Evolutionary conservation across 345 rosid genomes (phyloP), one percentile per base, ranked within the genome.

Genomic region (Acer negundo): DNA sequence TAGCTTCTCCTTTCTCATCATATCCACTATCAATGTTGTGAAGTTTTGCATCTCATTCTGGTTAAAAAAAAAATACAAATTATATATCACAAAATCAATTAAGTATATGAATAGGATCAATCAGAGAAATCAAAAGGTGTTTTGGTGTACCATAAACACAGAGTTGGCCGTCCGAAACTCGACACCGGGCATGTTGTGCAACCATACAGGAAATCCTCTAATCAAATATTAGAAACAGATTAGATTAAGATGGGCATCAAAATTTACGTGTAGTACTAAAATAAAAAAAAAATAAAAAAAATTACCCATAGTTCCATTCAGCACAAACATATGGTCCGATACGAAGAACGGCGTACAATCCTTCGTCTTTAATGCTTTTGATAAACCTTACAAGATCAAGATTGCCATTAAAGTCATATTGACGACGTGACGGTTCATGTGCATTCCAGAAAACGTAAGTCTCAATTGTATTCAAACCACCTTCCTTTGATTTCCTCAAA

Each of bases 321-420:
- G 92, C 95, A 26, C 94, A 93, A 15, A 89, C 93, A 31, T 90
- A 91, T 1, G 96, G 96, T 62, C 94, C 94, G 35, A 93, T 93
- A 0, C 90, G 87, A 16, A 93, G 89, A 73, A 93, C 80, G 0
- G 83, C 87, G 22, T 90, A 90, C 0, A 93, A 83, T 12, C 93
- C 92, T 0, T 80, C 80, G 0, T 71, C 49, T 24, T 88, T 89
- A 24, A 93, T 70, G 6, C 90, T 85, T 74, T 91, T 91, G 62
- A 93, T 67, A 64, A 93, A 93, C 31, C 89, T 85, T 7, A 91
- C 68, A 16, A 90, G 83, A 73, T 93, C 92, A 0, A 84, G 83
- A 68, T 89, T 86, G 0, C 87, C 87, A 0, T 72, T 51, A 42
- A 93, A 91, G 61, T 92, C 83, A 70, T 89, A 92, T 68, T 83